Evolutionary conservation across 441 rosid genomes (phyloP), one percentile per base, ranked within the genome.

Genomic region (Mallotus repandus): DNA sequence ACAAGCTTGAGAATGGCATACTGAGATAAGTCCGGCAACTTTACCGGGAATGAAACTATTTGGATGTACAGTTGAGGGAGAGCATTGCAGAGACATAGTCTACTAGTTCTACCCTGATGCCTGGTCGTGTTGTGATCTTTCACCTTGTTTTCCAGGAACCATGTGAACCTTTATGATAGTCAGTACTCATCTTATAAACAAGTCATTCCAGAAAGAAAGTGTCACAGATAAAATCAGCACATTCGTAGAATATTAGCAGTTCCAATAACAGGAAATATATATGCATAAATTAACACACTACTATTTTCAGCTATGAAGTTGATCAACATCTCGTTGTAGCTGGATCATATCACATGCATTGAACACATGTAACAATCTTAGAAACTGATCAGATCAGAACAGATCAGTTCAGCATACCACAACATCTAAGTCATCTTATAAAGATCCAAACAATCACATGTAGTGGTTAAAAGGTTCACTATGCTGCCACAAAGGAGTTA

Each of bases 131-230:
- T 56, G 0, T 29, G 66, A 69, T 18, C 22, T 66, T 52, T 69
- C 67, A 41, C 72, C 50, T 8, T 61, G 35, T 18, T 64, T 54
- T 48, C 41, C 80, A 62, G 76, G 38, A 67, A 48, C 76, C 74
- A 80, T 48, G 45, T 7, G 45, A 52, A 74, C 61, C 38, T 50
- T 56, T 41, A 49, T 7, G 41, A 3, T 43, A 71, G 0, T 73
- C 22, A 57, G 62, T 16, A 52, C 49, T 25, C 46, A 22, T 22
- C 16, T 55, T 45, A 19, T 4, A 64, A 72, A 12, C 55, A 1
- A 56, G 52, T 7, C 52, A 15, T 16, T 4, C 5, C 12, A 2
- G 11, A 69, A 75, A 67, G 53, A 53, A 12, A n/a, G 12, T 53
- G 46, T 19, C 15, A 21, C 45, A n/a, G 2, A 55, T 53, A 18